Conservation (phyloP, 371 early-diverging fungal species). For the Mortierella sp. region DNA sequence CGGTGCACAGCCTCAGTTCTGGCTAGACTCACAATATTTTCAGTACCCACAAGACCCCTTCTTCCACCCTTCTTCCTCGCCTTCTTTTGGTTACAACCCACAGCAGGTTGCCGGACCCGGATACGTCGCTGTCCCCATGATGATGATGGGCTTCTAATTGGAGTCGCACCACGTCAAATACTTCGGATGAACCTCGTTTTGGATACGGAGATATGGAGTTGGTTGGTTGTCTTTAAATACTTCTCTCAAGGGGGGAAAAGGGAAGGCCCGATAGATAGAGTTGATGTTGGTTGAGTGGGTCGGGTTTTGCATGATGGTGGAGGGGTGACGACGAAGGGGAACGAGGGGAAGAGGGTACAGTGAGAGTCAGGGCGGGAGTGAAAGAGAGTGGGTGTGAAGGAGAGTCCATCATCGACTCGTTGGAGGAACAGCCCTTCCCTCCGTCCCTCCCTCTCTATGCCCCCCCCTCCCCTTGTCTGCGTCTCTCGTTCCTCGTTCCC, state of each 20-base stretch:
- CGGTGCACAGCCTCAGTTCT: no score
- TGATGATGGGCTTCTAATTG: slow-evolving; percentile 6
- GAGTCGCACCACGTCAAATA: no score
- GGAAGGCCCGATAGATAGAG: background rate
- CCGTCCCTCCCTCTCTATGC: background rate
- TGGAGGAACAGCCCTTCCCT: background rate
- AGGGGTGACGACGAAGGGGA: background rate
- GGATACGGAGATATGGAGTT: background rate
- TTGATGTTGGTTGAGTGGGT: background rate
- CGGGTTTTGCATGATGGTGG: background rate
- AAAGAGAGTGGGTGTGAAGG: background rate
- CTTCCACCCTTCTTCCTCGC: background rate
- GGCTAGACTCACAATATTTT: no score
- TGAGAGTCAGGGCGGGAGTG: background rate
- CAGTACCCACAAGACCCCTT: no score
- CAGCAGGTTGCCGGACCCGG: background rate
- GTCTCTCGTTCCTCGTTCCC: background rate
- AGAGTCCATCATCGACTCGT: background rate
- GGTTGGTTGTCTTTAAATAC: background rate
- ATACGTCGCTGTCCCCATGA: background rate
- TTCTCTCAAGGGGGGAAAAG: background rate
- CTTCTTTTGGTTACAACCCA: no score
- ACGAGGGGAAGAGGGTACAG: background rate
- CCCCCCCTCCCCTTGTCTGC: background rate
- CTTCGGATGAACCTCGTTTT: background rate